phyloP scores from a whole-genome alignment of 306 rosid species.

The Vigna unguiculata region DNA sequence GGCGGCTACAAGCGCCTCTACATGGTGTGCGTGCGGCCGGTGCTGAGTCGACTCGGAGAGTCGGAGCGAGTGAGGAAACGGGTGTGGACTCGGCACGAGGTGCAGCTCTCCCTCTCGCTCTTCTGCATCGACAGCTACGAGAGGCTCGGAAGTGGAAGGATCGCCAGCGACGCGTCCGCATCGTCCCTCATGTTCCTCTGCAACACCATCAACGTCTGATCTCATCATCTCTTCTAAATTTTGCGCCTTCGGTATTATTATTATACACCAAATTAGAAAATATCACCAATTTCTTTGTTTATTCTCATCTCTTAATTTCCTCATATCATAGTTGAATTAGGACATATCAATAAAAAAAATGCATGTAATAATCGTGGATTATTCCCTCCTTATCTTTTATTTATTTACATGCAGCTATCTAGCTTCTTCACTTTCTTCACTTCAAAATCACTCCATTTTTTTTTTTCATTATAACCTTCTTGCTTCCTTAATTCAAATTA shows the following conservation, averaged over 20 bases:
- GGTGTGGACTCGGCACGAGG: constrained; percentile 74
- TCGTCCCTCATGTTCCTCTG: constrained; percentile 71
- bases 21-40: constrained; percentile 79
- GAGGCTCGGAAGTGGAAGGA: constrained; percentile 48
- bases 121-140: constrained; percentile 72
- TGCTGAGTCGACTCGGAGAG: constrained; percentile 80
- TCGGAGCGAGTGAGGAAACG: constrained; percentile 59
- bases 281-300: constrained; percentile 23
- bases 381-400: neutral
- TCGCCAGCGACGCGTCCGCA: constrained; percentile 52
- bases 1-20: constrained; percentile 92
- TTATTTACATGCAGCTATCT: neutral
- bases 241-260: neutral
- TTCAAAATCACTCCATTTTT: neutral
- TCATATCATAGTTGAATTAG: neutral
- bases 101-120: constrained; percentile 87
- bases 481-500: neutral
- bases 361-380: neutral
- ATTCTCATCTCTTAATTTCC: constrained; percentile 8
- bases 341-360: constrained; percentile 11
- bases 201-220: constrained; percentile 58
- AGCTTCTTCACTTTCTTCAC: neutral
- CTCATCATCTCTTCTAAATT: neutral
- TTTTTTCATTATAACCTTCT: neutral
- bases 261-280: neutral